A percentile compares a stretch with the other conserved stretches of the same genome.
phyloP scores from a whole-genome alignment of 768 basidiomycete genomes.

The Russula sp. region DNA sequence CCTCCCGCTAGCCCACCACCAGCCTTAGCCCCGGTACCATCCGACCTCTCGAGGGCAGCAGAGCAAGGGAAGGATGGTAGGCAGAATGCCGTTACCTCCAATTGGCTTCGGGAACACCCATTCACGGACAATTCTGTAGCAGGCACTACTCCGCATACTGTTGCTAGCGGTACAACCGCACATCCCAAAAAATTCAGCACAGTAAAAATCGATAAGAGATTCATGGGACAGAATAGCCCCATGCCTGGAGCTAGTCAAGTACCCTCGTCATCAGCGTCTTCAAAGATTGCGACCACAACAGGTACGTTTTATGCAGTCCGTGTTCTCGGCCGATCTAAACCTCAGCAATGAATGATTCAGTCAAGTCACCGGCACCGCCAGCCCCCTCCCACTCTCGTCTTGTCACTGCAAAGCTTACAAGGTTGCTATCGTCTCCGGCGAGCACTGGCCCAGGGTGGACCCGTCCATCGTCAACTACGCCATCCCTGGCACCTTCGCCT shows the following conservation, averaged over 20 bases:
- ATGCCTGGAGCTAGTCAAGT: slow-evolving; percentile 42
- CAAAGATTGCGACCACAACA: slow-evolving; percentile 45
- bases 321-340: neutral
- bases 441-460: slow-evolving; percentile 68
- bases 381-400: slow-evolving; percentile 66
- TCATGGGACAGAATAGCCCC: slow-evolving; percentile 81
- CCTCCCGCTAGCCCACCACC: slow-evolving; percentile 14
- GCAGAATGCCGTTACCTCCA: neutral
- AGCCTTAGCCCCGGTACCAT: neutral
- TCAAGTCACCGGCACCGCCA: slow-evolving; percentile 49
- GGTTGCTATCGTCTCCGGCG: slow-evolving; percentile 48
- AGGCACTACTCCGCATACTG: slow-evolving; percentile 14
- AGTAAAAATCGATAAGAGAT: slow-evolving; percentile 94
- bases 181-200: slow-evolving; percentile 83
- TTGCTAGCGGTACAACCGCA: slow-evolving; percentile 28
- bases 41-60: slow-evolving; percentile 15
- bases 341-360: slow-evolving; percentile 29
- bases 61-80: slow-evolving; percentile 14
- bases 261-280: slow-evolving; percentile 35
- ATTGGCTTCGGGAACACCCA: neutral
- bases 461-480: slow-evolving; percentile 64
- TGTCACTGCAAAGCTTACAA: slow-evolving; percentile 82
- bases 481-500: slow-evolving; percentile 47
- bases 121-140: neutral
- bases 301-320: slow-evolving; percentile 34